Conservation (phyloP, 192 early-diverging fungal genomes). For the Rhizophagus prolifer region DNA sequence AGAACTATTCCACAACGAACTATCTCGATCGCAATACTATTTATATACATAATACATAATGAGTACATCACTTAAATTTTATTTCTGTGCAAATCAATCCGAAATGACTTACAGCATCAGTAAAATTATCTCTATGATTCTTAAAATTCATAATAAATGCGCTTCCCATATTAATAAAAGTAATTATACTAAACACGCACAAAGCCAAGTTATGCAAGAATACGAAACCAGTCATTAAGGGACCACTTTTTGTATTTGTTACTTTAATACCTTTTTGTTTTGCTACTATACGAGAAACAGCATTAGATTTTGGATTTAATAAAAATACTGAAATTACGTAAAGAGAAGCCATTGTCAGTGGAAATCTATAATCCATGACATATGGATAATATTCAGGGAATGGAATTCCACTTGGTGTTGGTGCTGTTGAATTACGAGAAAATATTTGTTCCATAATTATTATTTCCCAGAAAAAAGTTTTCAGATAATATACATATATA, state of each 20-base stretch:
- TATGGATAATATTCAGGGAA: conserved; percentile 69
- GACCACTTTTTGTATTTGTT: conserved; percentile 37
- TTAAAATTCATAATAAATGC: conserved; percentile 54
- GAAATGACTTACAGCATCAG: conserved; percentile 56
- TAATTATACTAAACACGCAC: conserved; percentile 68
- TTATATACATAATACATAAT: background rate
- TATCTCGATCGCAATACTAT: conserved; percentile 66
- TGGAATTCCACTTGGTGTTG: conserved; percentile 46
- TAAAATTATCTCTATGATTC: conserved; percentile 43
- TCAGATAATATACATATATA: too few relatives aligned
- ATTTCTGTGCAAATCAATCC: background rate
- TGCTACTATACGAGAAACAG: conserved; percentile 57
- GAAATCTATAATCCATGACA: conserved; percentile 71
- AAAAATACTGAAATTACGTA: conserved; percentile 49
- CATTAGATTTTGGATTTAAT: conserved; percentile 51
- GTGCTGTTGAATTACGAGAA: background rate
- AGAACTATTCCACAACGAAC: conserved; percentile 65
- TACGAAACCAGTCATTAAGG: conserved; percentile 70
- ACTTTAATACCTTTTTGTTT: conserved; percentile 45
- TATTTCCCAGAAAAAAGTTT: too few relatives aligned
- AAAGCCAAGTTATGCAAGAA: conserved; percentile 75
- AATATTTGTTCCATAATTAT: background rate
- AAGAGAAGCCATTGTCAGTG: conserved; percentile 50
- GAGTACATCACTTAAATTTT: background rate
- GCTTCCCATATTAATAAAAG: conserved; percentile 63